Evolutionary conservation across 1,284 basidiomycete genomes (phyloP).

Genomic region (Singerocomus rubriflavus): DNA sequence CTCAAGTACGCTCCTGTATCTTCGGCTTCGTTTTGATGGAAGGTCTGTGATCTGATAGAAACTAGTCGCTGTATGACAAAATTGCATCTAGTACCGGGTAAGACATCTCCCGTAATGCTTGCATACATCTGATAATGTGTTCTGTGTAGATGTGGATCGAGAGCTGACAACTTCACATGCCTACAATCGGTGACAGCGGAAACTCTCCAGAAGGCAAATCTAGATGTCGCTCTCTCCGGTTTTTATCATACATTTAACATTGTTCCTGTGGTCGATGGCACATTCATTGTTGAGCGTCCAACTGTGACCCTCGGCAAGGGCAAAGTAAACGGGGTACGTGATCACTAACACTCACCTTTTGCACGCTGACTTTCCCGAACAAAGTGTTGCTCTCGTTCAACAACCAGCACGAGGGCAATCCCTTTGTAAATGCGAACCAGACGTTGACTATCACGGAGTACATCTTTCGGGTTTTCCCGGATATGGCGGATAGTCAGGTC

Average conservation of each 20-base stretch:
- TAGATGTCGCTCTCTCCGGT: conserved; percentile 24
- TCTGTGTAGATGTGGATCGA: neutral
- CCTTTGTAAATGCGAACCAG: conserved; percentile 7
- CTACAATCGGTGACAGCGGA: conserved; percentile 34
- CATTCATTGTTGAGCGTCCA: conserved; percentile 41
- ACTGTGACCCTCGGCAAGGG: conserved; percentile 33
- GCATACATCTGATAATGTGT: no score
- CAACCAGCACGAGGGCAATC: conserved; percentile 10
- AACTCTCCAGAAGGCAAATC: conserved; percentile 21
- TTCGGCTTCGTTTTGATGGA: no score
- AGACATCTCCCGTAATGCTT: no score
- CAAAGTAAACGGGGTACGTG: conserved; percentile 39
- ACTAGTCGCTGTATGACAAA: no score
- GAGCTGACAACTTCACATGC: neutral
- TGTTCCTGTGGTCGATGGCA: conserved; percentile 33
- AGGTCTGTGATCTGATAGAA: no score
- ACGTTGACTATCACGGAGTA: conserved; percentile 7
- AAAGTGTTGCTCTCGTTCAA: conserved; percentile 4
- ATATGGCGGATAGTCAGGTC: conserved; percentile 1
- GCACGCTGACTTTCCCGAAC: neutral
- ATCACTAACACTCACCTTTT: neutral
- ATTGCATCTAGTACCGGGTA: no score
- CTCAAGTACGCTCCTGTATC: conserved; percentile 41
- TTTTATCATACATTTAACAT: conserved; percentile 43
- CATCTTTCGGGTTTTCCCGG: conserved; percentile 5